A percentile compares a stretch with the other conserved stretches of the same genome.
These are phyloP conservation scores for Metschnikowia rubicola DNA, from an alignment of 805 yeast species.

Conservation along the genomic window DNA sequence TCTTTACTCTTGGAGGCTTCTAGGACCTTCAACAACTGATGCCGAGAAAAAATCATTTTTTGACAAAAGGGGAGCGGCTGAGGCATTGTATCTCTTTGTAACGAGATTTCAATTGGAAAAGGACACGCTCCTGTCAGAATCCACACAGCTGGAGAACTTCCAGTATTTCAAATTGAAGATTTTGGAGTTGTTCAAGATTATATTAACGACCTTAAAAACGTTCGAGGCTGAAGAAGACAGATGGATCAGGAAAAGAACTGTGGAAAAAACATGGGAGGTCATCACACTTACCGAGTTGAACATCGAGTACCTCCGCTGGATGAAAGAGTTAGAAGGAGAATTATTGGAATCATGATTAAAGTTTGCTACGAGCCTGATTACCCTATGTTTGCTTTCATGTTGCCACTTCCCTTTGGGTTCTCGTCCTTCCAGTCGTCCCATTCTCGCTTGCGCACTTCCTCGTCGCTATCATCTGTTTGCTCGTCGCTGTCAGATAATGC, in stretches of 20 bases:
- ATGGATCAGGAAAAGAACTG: slow-evolving; percentile 31
- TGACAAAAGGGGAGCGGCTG: slow-evolving; percentile 44
- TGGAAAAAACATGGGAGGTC: slow-evolving; percentile 18
- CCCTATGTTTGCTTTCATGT: slow-evolving; percentile 53
- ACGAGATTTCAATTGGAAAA: slow-evolving; percentile 30
- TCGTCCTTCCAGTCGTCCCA: slow-evolving; percentile 95
- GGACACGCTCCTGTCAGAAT: slow-evolving; percentile 15
- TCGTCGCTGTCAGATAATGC: slow-evolving; percentile 36
- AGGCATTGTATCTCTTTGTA: slow-evolving; percentile 37
- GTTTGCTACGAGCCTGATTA: slow-evolving; percentile 9
- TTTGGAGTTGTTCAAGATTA: slow-evolving; percentile 40
- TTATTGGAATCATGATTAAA: slow-evolving; percentile 1
- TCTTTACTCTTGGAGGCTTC: slow-evolving; percentile 40
- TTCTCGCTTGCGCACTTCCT: slow-evolving; percentile 71
- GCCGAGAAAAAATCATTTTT: background rate
- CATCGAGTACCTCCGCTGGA: slow-evolving; percentile 35
- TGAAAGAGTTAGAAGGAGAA: slow-evolving; percentile 29
- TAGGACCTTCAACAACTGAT: slow-evolving; percentile 6
- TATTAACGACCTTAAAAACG: slow-evolving; percentile 36
- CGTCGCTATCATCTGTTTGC: slow-evolving; percentile 63
- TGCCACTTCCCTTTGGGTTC: slow-evolving; percentile 86
- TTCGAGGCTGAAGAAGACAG: slow-evolving; percentile 33
- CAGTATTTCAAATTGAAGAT: slow-evolving; percentile 36
- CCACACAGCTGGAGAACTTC: slow-evolving; percentile 21
- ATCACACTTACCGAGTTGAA: slow-evolving; percentile 28